Percentiles rank a stretch among this genome's conserved stretches.
Evolutionary conservation across 1,284 basidiomycete species (phyloP).

Genomic region (Polyporus tsugae): DNA sequence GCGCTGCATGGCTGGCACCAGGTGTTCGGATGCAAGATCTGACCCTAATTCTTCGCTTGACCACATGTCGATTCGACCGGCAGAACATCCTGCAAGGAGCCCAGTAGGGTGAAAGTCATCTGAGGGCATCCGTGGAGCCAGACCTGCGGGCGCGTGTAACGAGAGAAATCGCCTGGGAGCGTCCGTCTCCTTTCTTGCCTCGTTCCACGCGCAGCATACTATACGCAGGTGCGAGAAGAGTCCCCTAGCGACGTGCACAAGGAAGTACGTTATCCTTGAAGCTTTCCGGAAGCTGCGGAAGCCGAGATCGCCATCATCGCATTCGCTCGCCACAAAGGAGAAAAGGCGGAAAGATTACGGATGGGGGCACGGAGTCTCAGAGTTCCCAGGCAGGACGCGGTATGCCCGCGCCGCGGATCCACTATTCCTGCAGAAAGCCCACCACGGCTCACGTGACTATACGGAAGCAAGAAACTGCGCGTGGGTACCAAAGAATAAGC

Average conservation of each 20-base stretch:
- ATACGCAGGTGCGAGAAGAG: neutral
- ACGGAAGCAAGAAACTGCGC: neutral
- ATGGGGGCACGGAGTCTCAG: neutral
- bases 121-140: conserved; percentile 25
- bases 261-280: conserved; percentile 4
- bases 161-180: neutral
- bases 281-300: conserved; percentile 8
- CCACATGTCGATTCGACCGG: neutral
- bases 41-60: neutral
- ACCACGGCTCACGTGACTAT: neutral
- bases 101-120: conserved; percentile 23
- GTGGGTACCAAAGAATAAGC: neutral
- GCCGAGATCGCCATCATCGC: conserved; percentile 15
- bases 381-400: neutral
- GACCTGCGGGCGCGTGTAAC: conserved; percentile 17
- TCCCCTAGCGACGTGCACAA: conserved; percentile 27
- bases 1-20: neutral
- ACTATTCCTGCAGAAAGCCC: neutral
- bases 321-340: conserved; percentile 2
- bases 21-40: neutral
- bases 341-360: neutral
- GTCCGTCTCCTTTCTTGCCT: conserved; percentile 15
- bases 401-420: neutral
- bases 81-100: conserved; percentile 19
- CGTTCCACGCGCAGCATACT: conserved; percentile 13